Evolutionary conservation across 2,329 filamentous ascomycete species (phyloP).

Genomic region (Massarina eburnea): DNA sequence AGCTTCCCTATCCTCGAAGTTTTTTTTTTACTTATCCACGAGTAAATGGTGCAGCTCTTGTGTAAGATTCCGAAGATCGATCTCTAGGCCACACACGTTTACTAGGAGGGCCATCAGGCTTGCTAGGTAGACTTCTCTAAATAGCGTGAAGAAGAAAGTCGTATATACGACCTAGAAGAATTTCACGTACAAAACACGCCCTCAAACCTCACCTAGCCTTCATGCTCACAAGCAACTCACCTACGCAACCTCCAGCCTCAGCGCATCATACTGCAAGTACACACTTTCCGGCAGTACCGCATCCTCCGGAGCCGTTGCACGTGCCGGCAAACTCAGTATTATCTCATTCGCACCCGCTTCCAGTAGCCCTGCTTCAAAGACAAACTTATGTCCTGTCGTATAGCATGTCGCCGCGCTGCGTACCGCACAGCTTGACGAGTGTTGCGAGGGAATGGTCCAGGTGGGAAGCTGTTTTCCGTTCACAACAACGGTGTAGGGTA

Average conservation of each 20-base stretch:
- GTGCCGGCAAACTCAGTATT: constrained; percentile 59
- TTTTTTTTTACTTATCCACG: too few species aligned
- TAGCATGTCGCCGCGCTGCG: constrained; percentile 20
- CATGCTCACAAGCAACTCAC: too few species aligned
- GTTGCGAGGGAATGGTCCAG: constrained; percentile 51
- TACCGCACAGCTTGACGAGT: constrained; percentile 16
- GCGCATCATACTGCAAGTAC: constrained; percentile 66
- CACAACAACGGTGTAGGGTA: constrained; percentile 52
- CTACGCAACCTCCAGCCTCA: constrained; percentile 57
- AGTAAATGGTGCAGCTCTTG: too few species aligned
- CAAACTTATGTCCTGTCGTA: constrained; percentile 17
- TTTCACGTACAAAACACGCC: too few species aligned
- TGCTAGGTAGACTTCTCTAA: too few species aligned
- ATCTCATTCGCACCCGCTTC: constrained; percentile 55
- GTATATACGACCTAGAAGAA: too few species aligned
- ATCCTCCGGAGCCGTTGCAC: constrained; percentile 60
- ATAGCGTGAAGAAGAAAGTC: too few species aligned
- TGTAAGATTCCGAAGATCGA: too few species aligned
- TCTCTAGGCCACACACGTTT: too few species aligned
- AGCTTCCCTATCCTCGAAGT: too few species aligned
- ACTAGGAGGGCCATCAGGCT: too few species aligned
- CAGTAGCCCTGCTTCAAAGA: constrained; percentile 31
- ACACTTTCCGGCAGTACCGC: constrained; percentile 57
- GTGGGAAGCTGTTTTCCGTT: constrained; percentile 50
- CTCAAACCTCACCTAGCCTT: too few species aligned